Base-by-base conservation (phyloP, 2,329 filamentous ascomycete species). In the Metarhizium sp. region DNA sequence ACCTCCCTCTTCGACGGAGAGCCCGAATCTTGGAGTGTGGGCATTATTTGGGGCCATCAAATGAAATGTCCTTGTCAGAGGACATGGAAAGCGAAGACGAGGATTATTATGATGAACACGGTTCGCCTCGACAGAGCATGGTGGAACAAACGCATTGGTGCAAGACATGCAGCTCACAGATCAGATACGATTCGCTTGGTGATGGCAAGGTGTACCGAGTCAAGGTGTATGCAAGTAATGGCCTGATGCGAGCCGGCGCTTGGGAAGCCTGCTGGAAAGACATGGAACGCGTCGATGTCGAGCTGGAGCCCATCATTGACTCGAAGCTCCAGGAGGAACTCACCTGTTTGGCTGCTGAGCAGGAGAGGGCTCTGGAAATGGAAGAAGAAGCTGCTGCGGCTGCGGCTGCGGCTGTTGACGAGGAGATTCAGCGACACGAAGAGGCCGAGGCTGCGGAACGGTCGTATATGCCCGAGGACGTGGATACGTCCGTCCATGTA, bases 271-370 rank as follows among this genome's bases (percentile, higher is more conserved):
- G 90, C 57, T 99, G 92, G 92, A 88, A 84, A 62, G 92, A 97
- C 71, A 99, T 99, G 94, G 94, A 99, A 72, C 82, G 92, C n/a
- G 90, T 97, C 0, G 94, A 99, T 66, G 89, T 95, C 1, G 92
- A 97, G 70, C 82, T 99, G 53, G 83, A 88, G 63, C 88, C 94
- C 3, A 81, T 86, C 64, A 78, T 91, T 11, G 80, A 84, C 18
- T 69, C 80, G 0, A 71, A 75, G 1, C 66, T 86, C 13, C 78
- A 84, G 54, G 77, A 78, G 18, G 81, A 84, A 60, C 72, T 91
- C 20, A 80, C 84, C 57, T 73, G 72, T n/a, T 70, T 85, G 8
- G 75, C 74, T 42, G 70, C 72, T 7, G 70, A 74, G 40, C 72
- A 75, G 55, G 73, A 80, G 66, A 72, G 66, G 54, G 69, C 64